phyloP scores from a whole-genome alignment of 192 early-diverging fungal species.

The Linnemannia elongata region DNA sequence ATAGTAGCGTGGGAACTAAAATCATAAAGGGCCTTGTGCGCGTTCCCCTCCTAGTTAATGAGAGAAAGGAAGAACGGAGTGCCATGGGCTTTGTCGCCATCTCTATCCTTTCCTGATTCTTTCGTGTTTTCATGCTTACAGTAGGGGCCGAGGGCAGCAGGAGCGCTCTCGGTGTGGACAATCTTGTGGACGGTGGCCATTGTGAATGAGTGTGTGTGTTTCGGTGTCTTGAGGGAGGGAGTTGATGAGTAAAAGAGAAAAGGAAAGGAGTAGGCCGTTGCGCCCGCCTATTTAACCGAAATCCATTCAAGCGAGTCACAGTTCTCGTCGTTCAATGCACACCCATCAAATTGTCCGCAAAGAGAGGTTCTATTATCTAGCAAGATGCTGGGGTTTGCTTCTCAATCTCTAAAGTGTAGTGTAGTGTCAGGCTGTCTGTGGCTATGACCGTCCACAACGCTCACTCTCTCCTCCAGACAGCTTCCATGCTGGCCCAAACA shows the following conservation, averaged over 20 bases:
- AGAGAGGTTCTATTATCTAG: too few species aligned
- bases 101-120: neutral
- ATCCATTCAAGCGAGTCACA: neutral
- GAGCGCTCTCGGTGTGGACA: slow-evolving; percentile 70
- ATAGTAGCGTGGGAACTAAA: slow-evolving; percentile 15
- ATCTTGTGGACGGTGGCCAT: slow-evolving; percentile 52
- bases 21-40: neutral
- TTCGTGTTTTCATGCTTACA: slow-evolving; percentile 55
- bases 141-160: slow-evolving; percentile 83
- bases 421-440: neutral
- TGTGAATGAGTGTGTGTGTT: slow-evolving; percentile 8
- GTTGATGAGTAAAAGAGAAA: neutral
- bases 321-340: too few species aligned
- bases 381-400: too few species aligned
- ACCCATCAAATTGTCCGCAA: too few species aligned
- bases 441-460: slow-evolving; percentile 70
- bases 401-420: neutral
- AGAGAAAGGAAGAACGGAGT: neutral
- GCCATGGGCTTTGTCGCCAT: neutral
- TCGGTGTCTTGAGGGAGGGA: neutral
- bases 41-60: neutral
- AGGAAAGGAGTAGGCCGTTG: neutral
- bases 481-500: slow-evolving; percentile 76
- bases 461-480: slow-evolving; percentile 72
- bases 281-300: neutral